Evolutionary conservation across 495 filamentous ascomycete species (phyloP).

Genomic region (Podospora pseudocomata): DNA sequence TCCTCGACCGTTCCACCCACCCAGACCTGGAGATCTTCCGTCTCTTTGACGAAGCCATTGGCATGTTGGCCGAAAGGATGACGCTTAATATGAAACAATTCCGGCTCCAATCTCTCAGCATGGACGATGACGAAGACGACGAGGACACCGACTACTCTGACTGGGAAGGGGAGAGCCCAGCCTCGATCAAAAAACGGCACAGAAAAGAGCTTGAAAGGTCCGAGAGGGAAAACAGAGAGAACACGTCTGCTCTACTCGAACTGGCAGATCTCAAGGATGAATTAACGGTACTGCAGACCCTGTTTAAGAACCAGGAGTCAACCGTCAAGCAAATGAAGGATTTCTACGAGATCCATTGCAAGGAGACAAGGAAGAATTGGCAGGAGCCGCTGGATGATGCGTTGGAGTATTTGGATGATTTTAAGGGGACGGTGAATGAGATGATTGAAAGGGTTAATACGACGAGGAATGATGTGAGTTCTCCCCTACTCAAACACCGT

Average conservation of each 20-base stretch:
- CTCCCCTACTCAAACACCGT: no score
- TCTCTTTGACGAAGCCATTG: conserved; percentile 65
- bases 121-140: conserved; percentile 41
- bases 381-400: conserved; percentile 50
- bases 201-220: conserved; percentile 48
- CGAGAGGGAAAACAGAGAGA: conserved; percentile 56
- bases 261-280: conserved; percentile 67
- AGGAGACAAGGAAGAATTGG: conserved; percentile 35
- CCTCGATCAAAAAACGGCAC: conserved; percentile 47
- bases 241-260: conserved; percentile 62
- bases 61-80: conserved; percentile 62
- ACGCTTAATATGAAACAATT: conserved; percentile 62
- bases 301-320: conserved; percentile 56
- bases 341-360: conserved; percentile 35
- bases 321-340: conserved; percentile 49
- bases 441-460: conserved; percentile 54
- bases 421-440: conserved; percentile 52
- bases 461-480: conserved; percentile 43
- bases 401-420: conserved; percentile 51
- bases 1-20: conserved; percentile 56
- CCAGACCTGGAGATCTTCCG: conserved; percentile 61
- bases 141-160: conserved; percentile 47
- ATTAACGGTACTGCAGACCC: conserved; percentile 52
- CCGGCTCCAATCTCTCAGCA: conserved; percentile 46
- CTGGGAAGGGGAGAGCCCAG: conserved; percentile 40